Evolutionary conservation across 2,329 filamentous ascomycete genomes (phyloP).

Genomic region (Aphanocladium album): DNA sequence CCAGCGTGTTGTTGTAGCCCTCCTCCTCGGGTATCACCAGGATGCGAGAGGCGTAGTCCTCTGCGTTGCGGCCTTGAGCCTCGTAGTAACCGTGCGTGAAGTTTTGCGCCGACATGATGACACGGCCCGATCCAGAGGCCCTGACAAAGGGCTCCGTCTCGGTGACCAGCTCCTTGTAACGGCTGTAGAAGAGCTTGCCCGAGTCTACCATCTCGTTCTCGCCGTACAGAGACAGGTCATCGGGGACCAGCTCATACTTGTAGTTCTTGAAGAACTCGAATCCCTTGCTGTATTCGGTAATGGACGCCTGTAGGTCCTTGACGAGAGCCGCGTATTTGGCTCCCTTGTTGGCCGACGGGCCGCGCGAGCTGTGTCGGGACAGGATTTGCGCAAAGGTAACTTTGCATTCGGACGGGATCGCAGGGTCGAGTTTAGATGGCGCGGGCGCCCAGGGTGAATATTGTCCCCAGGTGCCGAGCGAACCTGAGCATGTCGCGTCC

Average conservation of each 20-base stretch:
- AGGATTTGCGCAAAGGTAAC: conserved; percentile 77
- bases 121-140: conserved; percentile 63
- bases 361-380: conserved; percentile 78
- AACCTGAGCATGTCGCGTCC: conserved; percentile 19
- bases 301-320: conserved; percentile 55
- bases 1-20: conserved; percentile 74
- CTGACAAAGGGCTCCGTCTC: conserved; percentile 63
- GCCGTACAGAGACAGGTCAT: conserved; percentile 64
- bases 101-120: conserved; percentile 68
- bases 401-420: conserved; percentile 61
- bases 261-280: conserved; percentile 70
- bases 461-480: conserved; percentile 74
- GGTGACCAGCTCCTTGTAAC: conserved; percentile 61
- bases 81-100: conserved; percentile 70
- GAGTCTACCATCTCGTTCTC: conserved; percentile 66
- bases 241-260: conserved; percentile 63
- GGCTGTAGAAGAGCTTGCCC: conserved; percentile 68
- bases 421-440: conserved; percentile 56
- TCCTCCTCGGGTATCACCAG: conserved; percentile 64
- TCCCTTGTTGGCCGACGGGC: conserved; percentile 68
- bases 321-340: conserved; percentile 59
- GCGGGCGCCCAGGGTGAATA: conserved; percentile 83
- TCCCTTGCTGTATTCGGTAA: conserved; percentile 53
- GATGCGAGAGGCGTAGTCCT: conserved; percentile 49
- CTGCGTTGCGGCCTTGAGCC: conserved; percentile 30